A percentile compares a stretch with the other conserved stretches of the same genome.
Evolutionary conservation across 192 early-diverging fungal genomes (phyloP).

Genomic region (Backusella liffmaniae): DNA sequence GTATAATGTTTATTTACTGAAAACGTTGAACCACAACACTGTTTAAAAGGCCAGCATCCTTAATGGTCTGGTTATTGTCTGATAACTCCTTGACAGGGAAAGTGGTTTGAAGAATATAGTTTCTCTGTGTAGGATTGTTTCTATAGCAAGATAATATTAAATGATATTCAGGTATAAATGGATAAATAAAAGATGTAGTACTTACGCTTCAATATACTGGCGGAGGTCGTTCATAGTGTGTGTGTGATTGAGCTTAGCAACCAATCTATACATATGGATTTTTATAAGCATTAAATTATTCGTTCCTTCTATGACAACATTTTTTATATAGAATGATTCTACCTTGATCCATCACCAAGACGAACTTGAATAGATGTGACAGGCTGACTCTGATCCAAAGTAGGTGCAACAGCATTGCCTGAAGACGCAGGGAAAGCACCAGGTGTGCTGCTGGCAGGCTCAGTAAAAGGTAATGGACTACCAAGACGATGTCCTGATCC

Average conservation of each 20-base stretch:
- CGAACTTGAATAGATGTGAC: conserved; percentile 90
- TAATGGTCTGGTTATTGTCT: conserved; percentile 69
- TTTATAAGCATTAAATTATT: neutral
- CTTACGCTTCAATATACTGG: conserved; percentile 68
- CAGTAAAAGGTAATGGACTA: conserved; percentile 42
- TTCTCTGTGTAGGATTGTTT: conserved; percentile 60
- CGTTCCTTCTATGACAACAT: neutral
- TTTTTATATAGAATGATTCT: neutral
- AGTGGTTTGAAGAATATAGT: conserved; percentile 79
- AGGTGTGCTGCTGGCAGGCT: conserved; percentile 30
- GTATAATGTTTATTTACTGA: conserved; percentile 19
- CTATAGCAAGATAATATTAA: conserved; percentile 20
- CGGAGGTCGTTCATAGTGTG: conserved; percentile 88
- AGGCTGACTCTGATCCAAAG: conserved; percentile 74
- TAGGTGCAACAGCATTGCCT: conserved; percentile 36
- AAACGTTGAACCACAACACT: conserved; percentile 77
- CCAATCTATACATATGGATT: conserved; percentile 39
- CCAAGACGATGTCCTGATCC: conserved; percentile 84
- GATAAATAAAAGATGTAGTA: neutral
- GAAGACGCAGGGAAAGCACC: conserved; percentile 19
- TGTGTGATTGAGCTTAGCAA: conserved; percentile 89
- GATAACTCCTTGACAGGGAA: conserved; percentile 83
- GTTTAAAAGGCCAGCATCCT: conserved; percentile 84
- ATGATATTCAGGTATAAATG: too few species aligned
- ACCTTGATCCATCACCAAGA: conserved; percentile 83